Conservation (phyloP, 371 early-diverging fungal species). For the Cladochytrium tenue region DNA sequence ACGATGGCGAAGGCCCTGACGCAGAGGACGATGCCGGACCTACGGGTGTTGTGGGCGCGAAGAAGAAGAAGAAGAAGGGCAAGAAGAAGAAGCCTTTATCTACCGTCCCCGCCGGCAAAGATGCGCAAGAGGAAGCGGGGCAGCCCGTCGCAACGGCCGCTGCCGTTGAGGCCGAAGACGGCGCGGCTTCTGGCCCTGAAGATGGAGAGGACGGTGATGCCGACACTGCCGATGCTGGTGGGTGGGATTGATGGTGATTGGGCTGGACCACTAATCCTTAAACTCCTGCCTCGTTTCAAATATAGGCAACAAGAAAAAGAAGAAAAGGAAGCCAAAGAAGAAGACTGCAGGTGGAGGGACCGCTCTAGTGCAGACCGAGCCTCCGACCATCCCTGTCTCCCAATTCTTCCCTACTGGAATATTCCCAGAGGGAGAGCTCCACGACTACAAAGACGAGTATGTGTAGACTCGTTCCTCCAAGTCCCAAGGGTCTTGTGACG, state of each 20-base stretch:
- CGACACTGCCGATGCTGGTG: background rate
- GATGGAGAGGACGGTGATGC: background rate
- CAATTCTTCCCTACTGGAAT: constrained; percentile 35
- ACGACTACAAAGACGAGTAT: constrained; percentile 44
- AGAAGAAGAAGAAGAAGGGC: too few relatives aligned
- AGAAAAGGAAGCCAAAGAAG: constrained; percentile 35
- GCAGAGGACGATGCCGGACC: too few relatives aligned
- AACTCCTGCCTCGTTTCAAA: background rate
- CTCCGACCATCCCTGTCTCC: constrained; percentile 48
- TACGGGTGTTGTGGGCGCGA: too few relatives aligned
- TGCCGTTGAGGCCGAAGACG: too few relatives aligned
- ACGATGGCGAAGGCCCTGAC: too few relatives aligned
- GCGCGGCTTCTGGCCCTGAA: background rate
- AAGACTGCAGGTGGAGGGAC: constrained; percentile 28
- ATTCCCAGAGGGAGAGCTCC: constrained; percentile 46
- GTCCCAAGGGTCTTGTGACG: background rate
- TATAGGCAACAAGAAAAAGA: constrained; percentile 9
- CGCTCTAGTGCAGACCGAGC: constrained; percentile 37
- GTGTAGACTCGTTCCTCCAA: too few relatives aligned
- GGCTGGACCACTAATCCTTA: background rate
- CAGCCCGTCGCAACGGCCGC: too few relatives aligned
- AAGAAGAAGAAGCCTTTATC: too few relatives aligned
- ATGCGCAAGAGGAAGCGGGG: too few relatives aligned
- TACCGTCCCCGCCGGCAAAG: too few relatives aligned
- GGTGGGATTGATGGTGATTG: background rate